Base-by-base conservation (phyloP, 1,284 basidiomycete genomes). In the Sanguinoderma infundibulare region DNA sequence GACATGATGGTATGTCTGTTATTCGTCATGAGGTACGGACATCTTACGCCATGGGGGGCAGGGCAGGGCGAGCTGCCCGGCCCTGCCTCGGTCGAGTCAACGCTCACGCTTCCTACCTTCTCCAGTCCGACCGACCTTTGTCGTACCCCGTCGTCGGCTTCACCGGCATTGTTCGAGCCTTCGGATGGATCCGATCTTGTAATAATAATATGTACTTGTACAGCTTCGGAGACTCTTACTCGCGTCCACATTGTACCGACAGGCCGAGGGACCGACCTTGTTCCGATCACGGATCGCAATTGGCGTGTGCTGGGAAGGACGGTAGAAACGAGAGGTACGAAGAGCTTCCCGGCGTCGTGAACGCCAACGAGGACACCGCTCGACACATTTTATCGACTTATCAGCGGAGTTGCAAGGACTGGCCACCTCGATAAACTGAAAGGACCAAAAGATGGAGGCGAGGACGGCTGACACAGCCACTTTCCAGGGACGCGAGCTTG, bases 141-240 rank as follows among this genome's bases (percentile, higher is more conserved):
- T 57, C 47, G 7, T 5, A 24, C 22, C n/a, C n/a, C 10, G 40
- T 42, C 8, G 40, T 42, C 20, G 39, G 9, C 22, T 10, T 40
- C 34, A 12, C 34, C 12, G 12, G 7, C 39, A 22, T n/a, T 24
- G 26, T 46, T 46, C 42, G 28, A 12, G 42, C 15, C 28, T 28
- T 46, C 14, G 42, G 42, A 46, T 26, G 42, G 42, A 26, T 26
- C n/a, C n/a, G n/a, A 26, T 15, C 24, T 28, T 46, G 42, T 46
- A 22, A 46, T 24, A 22, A 46, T 24, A 47, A 61, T 59, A 36
- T 66, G 65, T 66, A 66, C 57, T 66, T 63, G 59, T 66, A 66
- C 57, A 26, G 46, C 39, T 35, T 51, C 30, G 40, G 32, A 26
- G 44, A 54, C 42, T 26, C 42, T 26, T 46, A 46, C 42, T 26